These are phyloP conservation scores for Diddensiella santjacobensis DNA, from an alignment of 805 yeast species.

Conservation along the genomic window DNA sequence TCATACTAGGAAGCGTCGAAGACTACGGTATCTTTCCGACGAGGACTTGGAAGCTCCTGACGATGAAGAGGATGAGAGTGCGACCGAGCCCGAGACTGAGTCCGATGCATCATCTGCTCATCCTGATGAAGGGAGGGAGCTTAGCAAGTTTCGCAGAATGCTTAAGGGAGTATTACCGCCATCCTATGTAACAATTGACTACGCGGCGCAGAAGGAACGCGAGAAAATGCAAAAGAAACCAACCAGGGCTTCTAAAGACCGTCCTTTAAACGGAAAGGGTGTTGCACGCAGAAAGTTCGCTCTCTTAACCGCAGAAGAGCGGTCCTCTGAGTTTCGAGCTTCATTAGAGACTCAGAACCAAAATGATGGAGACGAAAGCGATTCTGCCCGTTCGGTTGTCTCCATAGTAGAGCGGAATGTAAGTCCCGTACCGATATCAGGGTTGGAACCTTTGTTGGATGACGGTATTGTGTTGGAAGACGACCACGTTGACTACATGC, in stretches of 20 bases:
- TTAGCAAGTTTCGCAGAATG: background rate
- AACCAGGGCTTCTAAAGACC: background rate
- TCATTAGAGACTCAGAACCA: too few species aligned
- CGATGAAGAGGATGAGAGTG: background rate
- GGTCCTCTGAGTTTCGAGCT: background rate
- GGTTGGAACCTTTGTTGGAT: background rate
- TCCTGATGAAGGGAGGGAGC: background rate
- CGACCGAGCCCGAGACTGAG: background rate
- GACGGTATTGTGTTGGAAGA: background rate
- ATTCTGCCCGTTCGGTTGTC: too few species aligned
- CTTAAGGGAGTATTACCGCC: slow-evolving; percentile 18
- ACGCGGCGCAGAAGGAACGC: slow-evolving; percentile 3
- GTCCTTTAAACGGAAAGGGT: slow-evolving; percentile 8
- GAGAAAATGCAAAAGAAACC: slow-evolving; percentile 1
- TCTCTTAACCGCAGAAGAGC: background rate
- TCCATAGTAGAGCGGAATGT: too few species aligned
- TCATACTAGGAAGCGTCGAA: background rate
- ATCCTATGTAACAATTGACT: slow-evolving; percentile 17
- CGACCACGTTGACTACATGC: background rate
- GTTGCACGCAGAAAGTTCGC: slow-evolving; percentile 13
- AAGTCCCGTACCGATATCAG: background rate
- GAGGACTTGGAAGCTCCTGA: too few species aligned
- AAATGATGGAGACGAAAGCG: too few species aligned
- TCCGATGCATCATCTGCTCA: background rate
- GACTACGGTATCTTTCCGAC: background rate